A percentile compares a stretch with the other conserved stretches of the same genome.
These are phyloP conservation scores for Sutorius eximius DNA, from an alignment of 1,284 basidiomycete species.

Conservation along the genomic window DNA sequence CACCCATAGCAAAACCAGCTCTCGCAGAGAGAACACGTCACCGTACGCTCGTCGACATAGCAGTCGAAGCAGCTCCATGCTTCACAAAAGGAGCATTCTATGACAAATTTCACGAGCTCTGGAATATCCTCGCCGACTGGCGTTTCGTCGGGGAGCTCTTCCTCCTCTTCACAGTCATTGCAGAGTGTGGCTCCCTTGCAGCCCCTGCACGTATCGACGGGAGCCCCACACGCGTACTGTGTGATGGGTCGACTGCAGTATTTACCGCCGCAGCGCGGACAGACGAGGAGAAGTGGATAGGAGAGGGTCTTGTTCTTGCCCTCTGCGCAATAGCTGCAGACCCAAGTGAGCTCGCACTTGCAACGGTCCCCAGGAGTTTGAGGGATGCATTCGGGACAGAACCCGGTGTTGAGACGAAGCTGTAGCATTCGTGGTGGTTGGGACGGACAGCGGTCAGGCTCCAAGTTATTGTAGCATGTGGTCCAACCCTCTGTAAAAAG, in stretches of 20 bases:
- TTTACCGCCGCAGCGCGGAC: slow-evolving; percentile 13
- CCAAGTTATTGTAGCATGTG: not conserved
- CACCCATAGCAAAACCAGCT: slow-evolving; percentile 12
- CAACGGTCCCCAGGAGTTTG: slow-evolving; percentile 3
- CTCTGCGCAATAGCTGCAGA: slow-evolving; percentile 11
- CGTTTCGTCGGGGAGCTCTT: slow-evolving; percentile 1
- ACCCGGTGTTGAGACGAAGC: not conserved
- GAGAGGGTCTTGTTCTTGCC: not conserved
- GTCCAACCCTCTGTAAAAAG: not conserved
- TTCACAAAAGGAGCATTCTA: not conserved
- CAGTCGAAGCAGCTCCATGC: slow-evolving; percentile 13
- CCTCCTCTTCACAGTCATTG: slow-evolving; percentile 16
- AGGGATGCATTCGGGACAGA: slow-evolving; percentile 11
- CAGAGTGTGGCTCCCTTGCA: slow-evolving; percentile 14
- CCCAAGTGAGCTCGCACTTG: slow-evolving; percentile 3
- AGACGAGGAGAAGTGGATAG: slow-evolving; percentile 6
- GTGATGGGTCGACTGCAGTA: not conserved
- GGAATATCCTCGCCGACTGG: not conserved
- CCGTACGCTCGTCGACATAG: not conserved
- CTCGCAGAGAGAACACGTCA: slow-evolving; percentile 6
- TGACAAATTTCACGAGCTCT: not conserved
- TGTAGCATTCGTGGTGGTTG: slow-evolving; percentile 1
- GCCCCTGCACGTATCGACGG: slow-evolving; percentile 3
- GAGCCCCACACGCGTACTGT: not conserved
- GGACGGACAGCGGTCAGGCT: slow-evolving; percentile 12